A percentile compares a stretch with the other conserved stretches of the same genome.
Evolutionary conservation across 2,329 filamentous ascomycete species (phyloP).

Genomic region (Sarocladium oryzae): DNA sequence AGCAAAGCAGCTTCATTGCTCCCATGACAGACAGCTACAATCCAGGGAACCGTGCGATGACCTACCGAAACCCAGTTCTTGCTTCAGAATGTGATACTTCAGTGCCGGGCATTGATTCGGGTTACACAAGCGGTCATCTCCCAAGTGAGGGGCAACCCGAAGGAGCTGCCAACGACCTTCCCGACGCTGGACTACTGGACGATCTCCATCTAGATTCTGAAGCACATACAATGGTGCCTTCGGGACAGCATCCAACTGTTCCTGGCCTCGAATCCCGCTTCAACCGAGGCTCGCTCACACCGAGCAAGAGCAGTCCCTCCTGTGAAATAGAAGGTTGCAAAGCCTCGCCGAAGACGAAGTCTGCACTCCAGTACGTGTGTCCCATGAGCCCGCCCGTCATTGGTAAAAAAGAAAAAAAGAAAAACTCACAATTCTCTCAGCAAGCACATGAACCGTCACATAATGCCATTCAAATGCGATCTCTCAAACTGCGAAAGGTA

Average conservation of each 20-base stretch:
- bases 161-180: neutral
- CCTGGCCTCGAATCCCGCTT: too few species aligned
- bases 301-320: neutral
- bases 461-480: slow-evolving; percentile 59
- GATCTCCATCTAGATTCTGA: neutral
- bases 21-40: neutral
- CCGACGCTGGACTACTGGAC: neutral
- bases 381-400: neutral
- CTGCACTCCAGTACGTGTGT: slow-evolving; percentile 46
- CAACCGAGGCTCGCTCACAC: too few species aligned
- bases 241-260: neutral
- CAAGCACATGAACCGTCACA: slow-evolving; percentile 68
- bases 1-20: neutral
- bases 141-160: neutral
- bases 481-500: slow-evolving; percentile 47
- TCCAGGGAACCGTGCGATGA: neutral
- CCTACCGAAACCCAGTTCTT: neutral
- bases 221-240: neutral
- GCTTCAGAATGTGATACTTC: slow-evolving; percentile 1
- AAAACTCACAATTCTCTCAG: slow-evolving; percentile 37
- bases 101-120: neutral
- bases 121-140: neutral
- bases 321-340: neutral
- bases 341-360: slow-evolving; percentile 39
- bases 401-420: neutral